A percentile compares a stretch with the other conserved stretches of the same genome.
These are phyloP conservation scores for Lomentospora prolificans DNA, from an alignment of 2,329 filamentous ascomycete species.

Conservation along the genomic window DNA sequence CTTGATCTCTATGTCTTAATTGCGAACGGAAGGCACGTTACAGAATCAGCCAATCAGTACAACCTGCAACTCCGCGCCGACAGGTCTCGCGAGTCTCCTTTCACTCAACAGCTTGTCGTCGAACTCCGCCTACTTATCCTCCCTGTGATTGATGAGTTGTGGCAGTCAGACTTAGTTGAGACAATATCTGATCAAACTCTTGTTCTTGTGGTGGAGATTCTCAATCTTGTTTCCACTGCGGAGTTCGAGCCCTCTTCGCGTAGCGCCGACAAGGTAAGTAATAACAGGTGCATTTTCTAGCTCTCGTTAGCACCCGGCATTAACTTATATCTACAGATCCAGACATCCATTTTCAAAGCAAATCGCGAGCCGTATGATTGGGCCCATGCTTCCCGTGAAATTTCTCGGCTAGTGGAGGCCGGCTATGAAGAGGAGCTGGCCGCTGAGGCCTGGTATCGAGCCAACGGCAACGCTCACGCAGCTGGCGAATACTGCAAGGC, in stretches of 20 bases:
- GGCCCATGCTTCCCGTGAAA: slow-evolving; percentile 20
- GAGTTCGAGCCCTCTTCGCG: slow-evolving; percentile 62
- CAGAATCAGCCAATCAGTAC: slow-evolving; percentile 59
- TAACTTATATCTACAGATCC: slow-evolving; percentile 10
- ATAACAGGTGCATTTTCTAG: slow-evolving; percentile 20
- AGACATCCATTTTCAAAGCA: slow-evolving; percentile 28
- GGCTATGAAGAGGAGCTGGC: slow-evolving; percentile 49
- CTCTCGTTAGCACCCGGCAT: not conserved
- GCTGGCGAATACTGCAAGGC: slow-evolving; percentile 69
- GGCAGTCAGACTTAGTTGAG: slow-evolving; percentile 77
- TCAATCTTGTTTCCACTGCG: slow-evolving; percentile 67
- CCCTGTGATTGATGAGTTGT: slow-evolving; percentile 66
- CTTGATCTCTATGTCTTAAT: slow-evolving; percentile 72
- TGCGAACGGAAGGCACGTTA: slow-evolving; percentile 66
- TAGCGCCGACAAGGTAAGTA: slow-evolving; percentile 43
- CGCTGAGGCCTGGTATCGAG: slow-evolving; percentile 73
- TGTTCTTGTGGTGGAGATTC: slow-evolving; percentile 70
- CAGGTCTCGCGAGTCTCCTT: slow-evolving; percentile 28
- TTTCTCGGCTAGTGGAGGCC: slow-evolving; percentile 23
- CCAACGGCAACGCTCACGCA: slow-evolving; percentile 52
- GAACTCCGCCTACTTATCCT: slow-evolving; percentile 75
- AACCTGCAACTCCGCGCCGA: slow-evolving; percentile 33
- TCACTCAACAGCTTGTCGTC: slow-evolving; percentile 67
- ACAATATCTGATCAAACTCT: slow-evolving; percentile 69
- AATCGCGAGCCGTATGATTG: slow-evolving; percentile 37